These are phyloP conservation scores for Ambrosia trifida DNA, from an alignment of 129 eudicot species.

Conservation along the genomic window DNA sequence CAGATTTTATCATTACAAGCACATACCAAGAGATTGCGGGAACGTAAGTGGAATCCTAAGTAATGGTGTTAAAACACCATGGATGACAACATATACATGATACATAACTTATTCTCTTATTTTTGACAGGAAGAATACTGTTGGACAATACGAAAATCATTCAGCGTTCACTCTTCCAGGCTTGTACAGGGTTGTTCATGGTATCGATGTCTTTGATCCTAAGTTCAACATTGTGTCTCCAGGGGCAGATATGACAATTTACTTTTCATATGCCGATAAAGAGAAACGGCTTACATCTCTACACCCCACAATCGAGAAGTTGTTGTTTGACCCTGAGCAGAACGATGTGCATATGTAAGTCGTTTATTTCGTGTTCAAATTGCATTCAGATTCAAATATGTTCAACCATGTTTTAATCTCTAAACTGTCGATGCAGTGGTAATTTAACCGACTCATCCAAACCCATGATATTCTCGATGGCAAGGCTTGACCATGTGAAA, in stretches of 20 bases:
- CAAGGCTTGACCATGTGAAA: constrained; percentile 94
- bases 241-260: constrained; percentile 85
- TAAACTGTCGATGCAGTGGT: constrained; percentile 60
- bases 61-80: neutral
- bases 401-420: neutral
- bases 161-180: constrained; percentile 92
- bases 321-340: constrained; percentile 80
- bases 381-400: neutral
- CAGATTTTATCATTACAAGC: constrained; percentile 96
- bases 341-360: constrained; percentile 69
- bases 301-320: constrained; percentile 66
- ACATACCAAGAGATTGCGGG: constrained; percentile 99
- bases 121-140: constrained; percentile 71
- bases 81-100: neutral
- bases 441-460: constrained; percentile 64
- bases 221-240: constrained; percentile 99
- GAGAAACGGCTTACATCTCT: constrained; percentile 79
- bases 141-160: constrained; percentile 97
- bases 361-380: neutral
- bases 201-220: constrained; percentile 95
- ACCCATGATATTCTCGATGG: constrained; percentile 96
- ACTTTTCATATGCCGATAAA: constrained; percentile 69
- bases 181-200: constrained; percentile 92
- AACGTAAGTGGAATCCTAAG: constrained; percentile 57
- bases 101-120: neutral